Conservation (phyloP, 2,329 filamentous ascomycete genomes). For the Amesomyces nigricolor region DNA sequence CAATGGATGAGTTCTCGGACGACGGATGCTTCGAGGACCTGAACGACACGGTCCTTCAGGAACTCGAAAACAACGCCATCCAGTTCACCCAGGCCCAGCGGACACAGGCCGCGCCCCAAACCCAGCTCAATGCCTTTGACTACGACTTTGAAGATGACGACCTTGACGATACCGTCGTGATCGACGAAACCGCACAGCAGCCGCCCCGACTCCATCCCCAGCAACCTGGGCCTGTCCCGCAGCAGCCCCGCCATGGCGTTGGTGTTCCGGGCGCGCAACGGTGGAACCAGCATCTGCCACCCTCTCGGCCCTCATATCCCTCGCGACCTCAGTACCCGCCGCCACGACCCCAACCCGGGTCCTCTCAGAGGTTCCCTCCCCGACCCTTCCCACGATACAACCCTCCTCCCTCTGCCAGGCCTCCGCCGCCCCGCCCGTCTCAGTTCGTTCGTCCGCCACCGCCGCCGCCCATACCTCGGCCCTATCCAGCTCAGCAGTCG, state of each 20-base stretch:
- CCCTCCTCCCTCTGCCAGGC: constrained; percentile 13
- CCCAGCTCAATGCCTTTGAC: constrained; percentile 28
- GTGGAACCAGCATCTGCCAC: constrained; percentile 23
- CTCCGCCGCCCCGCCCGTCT: constrained; percentile 32
- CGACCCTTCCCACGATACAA: constrained; percentile 18
- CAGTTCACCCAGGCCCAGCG: constrained; percentile 50
- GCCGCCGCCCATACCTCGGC: constrained; percentile 26
- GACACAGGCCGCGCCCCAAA: constrained; percentile 14
- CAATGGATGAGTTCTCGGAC: constrained; percentile 57
- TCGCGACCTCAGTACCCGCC: constrained; percentile 17
- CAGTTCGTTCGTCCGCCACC: constrained; percentile 37
- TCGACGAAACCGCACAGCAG: constrained; percentile 40
- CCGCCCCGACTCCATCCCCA: constrained; percentile 34
- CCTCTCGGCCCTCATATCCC: constrained; percentile 14
- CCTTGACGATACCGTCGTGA: constrained; percentile 53
- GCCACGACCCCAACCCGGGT: background rate
- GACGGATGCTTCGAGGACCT: constrained; percentile 55
- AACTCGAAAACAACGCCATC: constrained; percentile 60
- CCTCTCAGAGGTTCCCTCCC: constrained; percentile 8
- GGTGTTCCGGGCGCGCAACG: constrained; percentile 17
- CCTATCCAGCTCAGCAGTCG: constrained; percentile 31
- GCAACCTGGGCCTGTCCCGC: constrained; percentile 31
- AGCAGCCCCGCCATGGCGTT: constrained; percentile 25
- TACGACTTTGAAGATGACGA: constrained; percentile 51
- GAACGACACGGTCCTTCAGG: constrained; percentile 51